phyloP scores from a whole-genome alignment of 805 yeast species.

The Cyberlindnera euphorbiae region DNA sequence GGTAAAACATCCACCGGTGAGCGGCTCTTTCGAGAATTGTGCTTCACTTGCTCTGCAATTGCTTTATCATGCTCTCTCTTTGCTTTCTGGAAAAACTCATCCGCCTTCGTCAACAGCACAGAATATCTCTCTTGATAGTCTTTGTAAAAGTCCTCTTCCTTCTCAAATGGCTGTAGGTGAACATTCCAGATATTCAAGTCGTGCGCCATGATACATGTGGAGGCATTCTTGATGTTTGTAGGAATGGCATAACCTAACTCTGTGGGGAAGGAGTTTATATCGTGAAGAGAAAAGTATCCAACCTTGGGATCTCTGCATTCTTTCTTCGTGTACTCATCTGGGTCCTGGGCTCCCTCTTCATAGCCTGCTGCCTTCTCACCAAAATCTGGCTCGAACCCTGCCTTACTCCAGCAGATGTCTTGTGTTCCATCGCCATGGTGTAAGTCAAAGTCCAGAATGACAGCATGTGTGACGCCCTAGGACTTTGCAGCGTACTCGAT shows the following conservation, averaged over 20 bases:
- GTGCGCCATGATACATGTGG: constrained; percentile 73
- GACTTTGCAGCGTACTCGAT: constrained; percentile 66
- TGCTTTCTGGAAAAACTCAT: constrained; percentile 52
- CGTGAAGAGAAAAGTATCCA: constrained; percentile 82
- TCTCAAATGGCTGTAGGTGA: constrained; percentile 62
- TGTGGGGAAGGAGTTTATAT: constrained; percentile 81
- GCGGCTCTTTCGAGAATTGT: constrained; percentile 2
- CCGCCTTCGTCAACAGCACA: constrained; percentile 58
- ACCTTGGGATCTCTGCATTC: constrained; percentile 48
- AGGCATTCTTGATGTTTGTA: constrained; percentile 67
- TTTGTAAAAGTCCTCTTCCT: constrained; percentile 59
- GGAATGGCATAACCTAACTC: constrained; percentile 73
- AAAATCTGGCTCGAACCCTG: constrained; percentile 51
- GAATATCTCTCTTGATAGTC: constrained; percentile 59
- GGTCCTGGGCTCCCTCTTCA: constrained; percentile 23
- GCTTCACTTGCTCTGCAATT: constrained; percentile 1
- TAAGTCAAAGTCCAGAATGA: constrained; percentile 74
- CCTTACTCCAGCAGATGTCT: constrained; percentile 78
- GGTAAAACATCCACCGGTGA: too few relatives aligned
- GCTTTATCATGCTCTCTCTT: constrained; percentile 36
- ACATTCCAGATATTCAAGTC: constrained; percentile 80
- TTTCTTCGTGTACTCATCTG: constrained; percentile 40
- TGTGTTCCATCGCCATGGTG: constrained; percentile 92
- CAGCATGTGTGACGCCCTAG: constrained; percentile 72
- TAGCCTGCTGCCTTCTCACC: constrained; percentile 31